Base-by-base conservation (phyloP, 1,284 basidiomycete species). In the Microbotryum intermedium region DNA sequence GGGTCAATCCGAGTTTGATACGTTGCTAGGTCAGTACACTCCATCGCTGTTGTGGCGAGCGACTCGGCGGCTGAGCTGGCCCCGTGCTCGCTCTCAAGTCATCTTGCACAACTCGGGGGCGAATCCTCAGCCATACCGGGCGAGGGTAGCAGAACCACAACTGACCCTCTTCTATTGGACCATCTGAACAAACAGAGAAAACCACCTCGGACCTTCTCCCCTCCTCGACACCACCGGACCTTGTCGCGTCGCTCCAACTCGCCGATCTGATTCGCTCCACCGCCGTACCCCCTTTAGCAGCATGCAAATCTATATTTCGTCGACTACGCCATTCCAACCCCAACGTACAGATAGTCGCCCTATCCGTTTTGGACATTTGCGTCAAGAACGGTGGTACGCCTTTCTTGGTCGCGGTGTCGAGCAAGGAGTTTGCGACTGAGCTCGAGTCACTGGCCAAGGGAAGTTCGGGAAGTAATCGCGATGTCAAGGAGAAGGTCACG, bases 351-450 rank as follows among this genome's bases (percentile, higher is more conserved):
- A 52, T 67, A 47, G 58, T 65, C 45, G 54, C 70, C 13, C 48
- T 69, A 43, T 34, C 51, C 43, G 52, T 97, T 53, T 85, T 89
- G 54, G 95, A 98, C 76, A 82, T 87, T 13, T 95, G 91, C 71
- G 83, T 98, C 76, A 99, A 99, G 84, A 99, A 99, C 72, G 91
- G 91, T 11, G 95, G 95, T 0, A 91, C 97, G 68, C 84, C 85
- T 58, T 98, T 99, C 72, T 78, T 98, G 50, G 75, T 75, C 3
- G 90, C 93, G 72, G 77, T 94, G 53, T 84, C 87, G 16, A 61
- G 52, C 25, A 43, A 72, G 53, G 70, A 73, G 5, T 70, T 70
- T 4, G 90, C 89, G 16, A 82, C 87, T 61, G 92, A 95, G 73
- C 94, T 97, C 73, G 93, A 97, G 74, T 90, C 91, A 68, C 81